A percentile compares a stretch with the other conserved stretches of the same genome.
These are phyloP conservation scores for Celoporthe dispersa DNA, from an alignment of 2,329 filamentous ascomycete genomes.

Conservation along the genomic window DNA sequence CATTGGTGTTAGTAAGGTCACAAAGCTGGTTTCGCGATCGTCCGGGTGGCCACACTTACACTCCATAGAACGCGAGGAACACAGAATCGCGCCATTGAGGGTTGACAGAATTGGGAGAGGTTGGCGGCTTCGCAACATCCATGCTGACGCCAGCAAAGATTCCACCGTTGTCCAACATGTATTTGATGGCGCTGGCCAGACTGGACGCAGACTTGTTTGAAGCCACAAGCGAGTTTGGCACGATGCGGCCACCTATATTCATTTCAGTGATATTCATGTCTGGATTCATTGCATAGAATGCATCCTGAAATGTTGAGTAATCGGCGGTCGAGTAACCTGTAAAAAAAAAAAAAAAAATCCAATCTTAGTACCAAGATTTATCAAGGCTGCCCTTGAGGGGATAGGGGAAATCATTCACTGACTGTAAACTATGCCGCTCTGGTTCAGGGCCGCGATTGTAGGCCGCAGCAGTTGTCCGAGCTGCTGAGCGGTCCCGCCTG, in stretches of 20 bases:
- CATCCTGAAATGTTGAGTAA: not conserved
- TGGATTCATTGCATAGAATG: slow-evolving; percentile 8
- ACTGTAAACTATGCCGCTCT: slow-evolving; percentile 13
- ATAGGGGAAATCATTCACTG: not conserved
- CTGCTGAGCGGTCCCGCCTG: slow-evolving; percentile 5
- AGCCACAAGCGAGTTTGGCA: slow-evolving; percentile 2
- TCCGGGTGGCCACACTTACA: not conserved
- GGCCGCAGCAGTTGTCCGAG: slow-evolving; percentile 5
- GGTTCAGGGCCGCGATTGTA: not conserved
- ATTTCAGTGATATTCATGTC: slow-evolving; percentile 9
- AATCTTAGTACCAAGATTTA: not conserved
- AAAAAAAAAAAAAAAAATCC: not conserved
- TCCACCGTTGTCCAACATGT: slow-evolving; percentile 1
- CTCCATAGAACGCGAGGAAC: slow-evolving; percentile 15
- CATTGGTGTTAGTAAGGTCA: not conserved
- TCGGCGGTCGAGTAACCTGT: slow-evolving; percentile 1
- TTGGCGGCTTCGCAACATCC: slow-evolving; percentile 2
- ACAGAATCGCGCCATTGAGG: slow-evolving; percentile 15
- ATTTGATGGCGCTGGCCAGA: not conserved
- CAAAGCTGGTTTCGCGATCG: too few relatives aligned
- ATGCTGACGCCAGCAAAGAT: slow-evolving; percentile 5
- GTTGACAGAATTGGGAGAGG: slow-evolving; percentile 1
- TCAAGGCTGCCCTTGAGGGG: too few relatives aligned
- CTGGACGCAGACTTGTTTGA: not conserved
- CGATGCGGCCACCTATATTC: slow-evolving; percentile 17